Percentiles rank a stretch among this genome's conserved stretches.
These are phyloP conservation scores for Cladorrhinum samala DNA, from an alignment of 495 filamentous ascomycete species.

Conservation along the genomic window DNA sequence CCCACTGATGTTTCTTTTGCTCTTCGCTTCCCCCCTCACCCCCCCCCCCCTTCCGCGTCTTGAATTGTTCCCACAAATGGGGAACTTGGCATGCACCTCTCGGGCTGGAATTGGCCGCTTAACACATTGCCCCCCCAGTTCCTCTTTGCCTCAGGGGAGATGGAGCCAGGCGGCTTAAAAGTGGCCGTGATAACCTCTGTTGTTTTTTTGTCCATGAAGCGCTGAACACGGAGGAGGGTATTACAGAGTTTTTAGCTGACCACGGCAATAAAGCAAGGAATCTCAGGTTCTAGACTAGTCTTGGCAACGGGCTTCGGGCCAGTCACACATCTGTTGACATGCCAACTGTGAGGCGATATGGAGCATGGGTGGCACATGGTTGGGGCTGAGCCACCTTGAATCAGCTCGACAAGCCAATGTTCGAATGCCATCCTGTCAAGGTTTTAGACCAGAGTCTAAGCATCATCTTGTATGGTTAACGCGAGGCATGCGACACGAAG, in stretches of 20 bases:
- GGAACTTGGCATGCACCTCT: too few relatives aligned
- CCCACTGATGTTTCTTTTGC: slow-evolving; percentile 20
- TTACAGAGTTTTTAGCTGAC: not conserved
- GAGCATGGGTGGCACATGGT: slow-evolving; percentile 13
- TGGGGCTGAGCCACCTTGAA: slow-evolving; percentile 12
- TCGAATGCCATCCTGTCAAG: not conserved
- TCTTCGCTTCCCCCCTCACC: too few relatives aligned
- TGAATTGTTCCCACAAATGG: too few relatives aligned
- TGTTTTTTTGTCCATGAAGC: not conserved
- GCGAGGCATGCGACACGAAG: slow-evolving; percentile 2
- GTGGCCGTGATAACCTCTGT: not conserved
- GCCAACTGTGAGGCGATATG: not conserved
- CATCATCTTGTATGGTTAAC: too few relatives aligned
- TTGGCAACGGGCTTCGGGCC: not conserved
- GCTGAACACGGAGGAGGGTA: not conserved
- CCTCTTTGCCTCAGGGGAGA: too few relatives aligned
- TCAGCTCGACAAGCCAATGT: slow-evolving; percentile 5
- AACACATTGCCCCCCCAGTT: too few relatives aligned
- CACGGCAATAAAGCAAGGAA: not conserved
- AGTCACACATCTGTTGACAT: slow-evolving; percentile 1
- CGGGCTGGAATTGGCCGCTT: too few relatives aligned
- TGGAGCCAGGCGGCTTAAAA: too few relatives aligned
- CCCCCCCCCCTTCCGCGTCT: too few relatives aligned
- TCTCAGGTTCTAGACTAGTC: slow-evolving; percentile 1
- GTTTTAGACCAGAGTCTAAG: not conserved